Evolutionary conservation across 106 monocot species (phyloP).

Genomic region (Allium sativum): DNA sequence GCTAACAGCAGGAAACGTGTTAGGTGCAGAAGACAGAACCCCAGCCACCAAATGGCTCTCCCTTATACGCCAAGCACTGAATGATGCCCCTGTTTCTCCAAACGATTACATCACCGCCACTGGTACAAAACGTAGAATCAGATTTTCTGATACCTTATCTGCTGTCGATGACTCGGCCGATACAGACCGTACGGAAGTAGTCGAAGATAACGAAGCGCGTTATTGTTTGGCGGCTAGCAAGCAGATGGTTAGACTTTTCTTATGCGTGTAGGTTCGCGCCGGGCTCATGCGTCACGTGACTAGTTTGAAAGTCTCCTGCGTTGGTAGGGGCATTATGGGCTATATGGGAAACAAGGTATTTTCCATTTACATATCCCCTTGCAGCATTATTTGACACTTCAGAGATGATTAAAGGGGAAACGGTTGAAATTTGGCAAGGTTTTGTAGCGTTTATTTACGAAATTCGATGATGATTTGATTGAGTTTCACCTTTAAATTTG

Average conservation of each 20-base stretch:
- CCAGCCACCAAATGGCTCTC: conserved; percentile 54
- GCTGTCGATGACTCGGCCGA: conserved; percentile 17
- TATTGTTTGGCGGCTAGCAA: conserved; percentile 67
- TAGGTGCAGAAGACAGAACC: conserved; percentile 50
- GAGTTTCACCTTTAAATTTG: no score
- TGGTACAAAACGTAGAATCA: conserved; percentile 17
- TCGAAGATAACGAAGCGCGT: neutral
- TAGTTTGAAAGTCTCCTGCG: conserved; percentile 54
- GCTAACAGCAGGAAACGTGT: conserved; percentile 62
- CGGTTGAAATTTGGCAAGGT: no score
- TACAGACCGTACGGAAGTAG: neutral
- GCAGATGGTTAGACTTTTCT: conserved; percentile 86
- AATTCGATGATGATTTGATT: no score
- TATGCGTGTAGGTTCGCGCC: conserved; percentile 70
- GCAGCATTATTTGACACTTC: no score
- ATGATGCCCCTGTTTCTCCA: neutral
- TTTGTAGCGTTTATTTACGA: no score
- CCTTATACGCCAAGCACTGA: conserved; percentile 44
- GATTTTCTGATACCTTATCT: conserved; percentile 61
- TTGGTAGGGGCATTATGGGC: conserved; percentile 83
- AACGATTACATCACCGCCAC: neutral
- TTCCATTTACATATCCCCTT: neutral
- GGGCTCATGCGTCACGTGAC: conserved; percentile 36
- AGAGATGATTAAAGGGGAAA: no score
- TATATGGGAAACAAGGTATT: conserved; percentile 91